phyloP scores from a whole-genome alignment of 306 rosid genomes.

The Citrullus amarus region DNA sequence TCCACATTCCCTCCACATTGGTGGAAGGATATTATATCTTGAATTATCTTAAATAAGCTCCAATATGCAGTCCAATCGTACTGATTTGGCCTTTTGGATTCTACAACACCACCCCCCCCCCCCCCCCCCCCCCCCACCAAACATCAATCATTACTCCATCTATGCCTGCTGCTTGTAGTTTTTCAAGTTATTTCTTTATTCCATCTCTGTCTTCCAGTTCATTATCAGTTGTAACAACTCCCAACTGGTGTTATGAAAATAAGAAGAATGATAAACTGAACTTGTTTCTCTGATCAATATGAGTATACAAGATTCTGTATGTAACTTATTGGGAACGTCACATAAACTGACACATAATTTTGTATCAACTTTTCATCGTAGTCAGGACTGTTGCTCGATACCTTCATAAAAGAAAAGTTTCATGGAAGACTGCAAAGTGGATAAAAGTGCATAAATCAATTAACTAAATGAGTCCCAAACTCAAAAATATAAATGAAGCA shows the following conservation, averaged over 20 bases:
- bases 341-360: conserved; percentile 75
- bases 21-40: conserved; percentile 81
- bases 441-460: background rate
- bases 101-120: conserved; percentile 35
- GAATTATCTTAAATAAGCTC: conserved; percentile 51
- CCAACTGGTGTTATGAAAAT: conserved; percentile 34
- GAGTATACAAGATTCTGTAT: background rate
- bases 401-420: conserved; percentile 25
- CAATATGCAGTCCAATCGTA: conserved; percentile 80
- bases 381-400: background rate
- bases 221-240: conserved; percentile 42
- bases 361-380: conserved; percentile 37
- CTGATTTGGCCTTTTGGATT: conserved; percentile 56
- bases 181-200: conserved; percentile 32
- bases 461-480: background rate
- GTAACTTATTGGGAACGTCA: conserved; percentile 83
- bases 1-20: conserved; percentile 91
- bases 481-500: background rate
- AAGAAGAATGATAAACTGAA: conserved; percentile 1
- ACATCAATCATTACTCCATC: conserved; percentile 87
- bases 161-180: conserved; percentile 39
- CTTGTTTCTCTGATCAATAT: background rate
- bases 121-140: conserved; percentile 69
- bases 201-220: conserved; percentile 29
- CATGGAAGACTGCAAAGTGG: background rate